Evolutionary conservation across 2,329 filamentous ascomycete genomes (phyloP).

Genomic region (Zarea fungicola): DNA sequence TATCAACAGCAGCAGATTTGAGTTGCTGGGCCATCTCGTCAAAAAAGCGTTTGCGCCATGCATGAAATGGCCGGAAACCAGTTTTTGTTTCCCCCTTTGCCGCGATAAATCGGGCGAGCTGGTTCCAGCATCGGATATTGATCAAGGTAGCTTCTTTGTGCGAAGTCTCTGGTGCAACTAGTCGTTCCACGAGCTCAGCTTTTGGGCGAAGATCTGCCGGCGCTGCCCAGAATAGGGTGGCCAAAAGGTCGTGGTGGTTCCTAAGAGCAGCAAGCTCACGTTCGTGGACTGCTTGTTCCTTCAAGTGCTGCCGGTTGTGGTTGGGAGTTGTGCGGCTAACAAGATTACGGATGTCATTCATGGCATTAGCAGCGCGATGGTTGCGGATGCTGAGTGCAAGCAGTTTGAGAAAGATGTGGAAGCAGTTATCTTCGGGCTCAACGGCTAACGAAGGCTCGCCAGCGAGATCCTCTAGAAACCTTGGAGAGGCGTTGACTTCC

Average conservation of each 20-base stretch:
- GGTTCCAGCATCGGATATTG: conserved; percentile 58
- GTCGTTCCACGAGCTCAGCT: conserved; percentile 50
- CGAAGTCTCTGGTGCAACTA: conserved; percentile 54
- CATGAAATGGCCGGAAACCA: conserved; percentile 41
- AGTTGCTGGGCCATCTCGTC: conserved; percentile 54
- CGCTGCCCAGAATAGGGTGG: conserved; percentile 60
- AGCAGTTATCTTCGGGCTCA: conserved; percentile 54
- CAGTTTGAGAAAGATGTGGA: conserved; percentile 63
- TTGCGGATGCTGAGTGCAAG: conserved; percentile 52
- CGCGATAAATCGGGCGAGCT: conserved; percentile 55
- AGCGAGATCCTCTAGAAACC: conserved; percentile 54
- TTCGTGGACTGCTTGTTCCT: conserved; percentile 55
- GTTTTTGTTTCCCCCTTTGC: conserved; percentile 40
- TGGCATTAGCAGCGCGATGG: conserved; percentile 40
- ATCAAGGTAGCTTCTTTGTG: conserved; percentile 64
- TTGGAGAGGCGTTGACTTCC: conserved; percentile 55
- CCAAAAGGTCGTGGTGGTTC: conserved; percentile 65
- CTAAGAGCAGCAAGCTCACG: conserved; percentile 58
- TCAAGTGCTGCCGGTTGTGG: conserved; percentile 58
- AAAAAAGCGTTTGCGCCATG: conserved; percentile 54
- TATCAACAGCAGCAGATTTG: conserved; percentile 48
- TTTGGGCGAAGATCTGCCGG: conserved; percentile 50
- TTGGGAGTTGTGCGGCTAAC: conserved; percentile 60
- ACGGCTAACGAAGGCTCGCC: conserved; percentile 42
- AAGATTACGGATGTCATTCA: conserved; percentile 57